A percentile compares a stretch with the other conserved stretches of the same genome.
Conservation (phyloP, 2,329 filamentous ascomycete species). For the Phialemoniopsis sp. region DNA sequence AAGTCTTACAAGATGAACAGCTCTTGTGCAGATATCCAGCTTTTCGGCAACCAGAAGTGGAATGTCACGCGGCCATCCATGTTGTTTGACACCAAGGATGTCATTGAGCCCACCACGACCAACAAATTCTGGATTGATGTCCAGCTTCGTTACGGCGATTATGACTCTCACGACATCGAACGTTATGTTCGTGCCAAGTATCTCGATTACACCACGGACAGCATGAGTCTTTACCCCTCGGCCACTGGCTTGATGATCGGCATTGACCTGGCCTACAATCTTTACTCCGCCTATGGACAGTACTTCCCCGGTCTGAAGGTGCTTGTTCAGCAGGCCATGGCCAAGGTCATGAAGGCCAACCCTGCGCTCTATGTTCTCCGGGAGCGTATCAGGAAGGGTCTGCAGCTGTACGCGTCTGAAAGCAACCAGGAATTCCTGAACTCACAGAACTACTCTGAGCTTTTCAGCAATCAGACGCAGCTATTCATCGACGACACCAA, state of each 20-base stretch:
- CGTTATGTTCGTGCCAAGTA: conserved; percentile 97
- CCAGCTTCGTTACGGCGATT: conserved; percentile 93
- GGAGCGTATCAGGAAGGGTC: conserved; percentile 96
- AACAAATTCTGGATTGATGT: conserved; percentile 99
- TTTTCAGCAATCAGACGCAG: conserved; percentile 99
- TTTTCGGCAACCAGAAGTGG: conserved; percentile 99
- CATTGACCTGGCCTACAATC: conserved; percentile 95
- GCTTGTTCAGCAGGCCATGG: conserved; percentile 96
- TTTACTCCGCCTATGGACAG: conserved; percentile 97
- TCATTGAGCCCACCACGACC: conserved; percentile 87
- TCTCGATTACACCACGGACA: conserved; percentile 97
- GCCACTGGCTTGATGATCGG: conserved; percentile 96
- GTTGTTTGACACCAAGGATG: conserved; percentile 93
- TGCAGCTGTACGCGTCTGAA: conserved; percentile 96
- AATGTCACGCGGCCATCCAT: conserved; percentile 92
- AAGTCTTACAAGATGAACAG: conserved; percentile 99
- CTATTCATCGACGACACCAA: conserved; percentile 99
- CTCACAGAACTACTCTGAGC: conserved; percentile 97
- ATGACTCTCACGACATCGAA: conserved; percentile 98
- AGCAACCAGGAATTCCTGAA: conserved; percentile 99
- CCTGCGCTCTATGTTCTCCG: conserved; percentile 92
- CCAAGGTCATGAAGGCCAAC: conserved; percentile 99
- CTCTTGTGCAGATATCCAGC: conserved; percentile 92
- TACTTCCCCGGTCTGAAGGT: conserved; percentile 98
- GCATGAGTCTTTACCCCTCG: conserved; percentile 97